Evolutionary conservation across 192 early-diverging fungal species (phyloP), one percentile per base, ranked within the genome.

Genomic region (Coemansia sp.): DNA sequence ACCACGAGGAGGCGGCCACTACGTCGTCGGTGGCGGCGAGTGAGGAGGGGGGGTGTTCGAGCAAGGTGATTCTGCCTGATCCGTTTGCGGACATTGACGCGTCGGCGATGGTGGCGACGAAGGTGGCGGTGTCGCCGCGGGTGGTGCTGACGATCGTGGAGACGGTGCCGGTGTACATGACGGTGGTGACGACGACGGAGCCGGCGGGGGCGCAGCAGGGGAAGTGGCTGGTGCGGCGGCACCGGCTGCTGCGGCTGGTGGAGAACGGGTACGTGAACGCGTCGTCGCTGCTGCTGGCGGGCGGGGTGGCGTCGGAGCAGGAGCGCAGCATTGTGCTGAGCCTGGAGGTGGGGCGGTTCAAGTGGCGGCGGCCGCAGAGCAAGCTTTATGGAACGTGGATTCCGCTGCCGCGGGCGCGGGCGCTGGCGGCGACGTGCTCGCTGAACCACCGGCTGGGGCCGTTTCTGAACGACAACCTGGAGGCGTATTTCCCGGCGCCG

Each of bases 311-410:
- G 34, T 92, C 90, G 17, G 93, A 94, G 40, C 84, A 89, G 54
- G 94, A 98, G 63, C 87, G 90, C 13, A 91, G 88, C 62, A 93
- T 95, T 51, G 88, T 94, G 8, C 85, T 98, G 29, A 92, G 91
- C 56, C 84, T 98, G 66, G 95, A 98, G 63, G 84, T 93, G 16
- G 87, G 86, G 45, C 87, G 91, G 48, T 88, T 92, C 57, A 89
- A 93, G 51, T 86, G 89, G 70, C 88, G 90, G 13, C 87, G 90
- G 65, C 85, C 86, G 44, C 84, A 87, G 27, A 89, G 88, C 34
- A 81, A 85, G 66, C 79, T 96, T 31, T 89, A 87, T 57, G 95
- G 95, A 33, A 96, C 94, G 6, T 98, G 95, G 95, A 93, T 98
- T 57, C 95, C 95, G 9, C 85, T 98, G 27, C 79, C 85, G 2